phyloP scores from a whole-genome alignment of 768 basidiomycete species.

The Phallus indusiatus region DNA sequence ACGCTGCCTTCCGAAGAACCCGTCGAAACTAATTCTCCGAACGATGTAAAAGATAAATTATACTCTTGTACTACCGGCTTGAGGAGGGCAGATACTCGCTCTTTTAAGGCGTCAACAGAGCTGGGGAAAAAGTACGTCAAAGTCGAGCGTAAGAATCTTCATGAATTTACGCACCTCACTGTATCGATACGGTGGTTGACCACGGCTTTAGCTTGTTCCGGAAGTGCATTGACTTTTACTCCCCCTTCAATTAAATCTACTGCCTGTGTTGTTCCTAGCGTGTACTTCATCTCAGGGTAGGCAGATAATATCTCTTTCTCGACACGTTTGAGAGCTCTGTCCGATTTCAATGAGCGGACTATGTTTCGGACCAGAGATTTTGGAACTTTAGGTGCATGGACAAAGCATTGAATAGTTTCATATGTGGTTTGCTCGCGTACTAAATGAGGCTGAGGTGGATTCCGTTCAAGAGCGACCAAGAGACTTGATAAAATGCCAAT shows the following conservation, averaged over 20 bases:
- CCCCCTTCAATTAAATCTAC: slow-evolving; percentile 51
- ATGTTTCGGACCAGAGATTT: slow-evolving; percentile 37
- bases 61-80: slow-evolving; percentile 37
- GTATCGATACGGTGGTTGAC: slow-evolving; percentile 67
- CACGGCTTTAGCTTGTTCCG: slow-evolving; percentile 59
- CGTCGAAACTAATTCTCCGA: slow-evolving; percentile 33
- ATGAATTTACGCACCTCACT: slow-evolving; percentile 32
- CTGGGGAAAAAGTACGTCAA: slow-evolving; percentile 12
- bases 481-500: slow-evolving; percentile 74
- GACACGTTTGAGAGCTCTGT: slow-evolving; percentile 42
- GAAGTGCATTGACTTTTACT: slow-evolving; percentile 71
- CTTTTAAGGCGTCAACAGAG: slow-evolving; percentile 34
- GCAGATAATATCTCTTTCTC: slow-evolving; percentile 32
- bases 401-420: slow-evolving; percentile 51
- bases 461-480: slow-evolving; percentile 56
- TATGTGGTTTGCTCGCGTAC: slow-evolving; percentile 31
- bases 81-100: slow-evolving; percentile 35
- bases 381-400: slow-evolving; percentile 47
- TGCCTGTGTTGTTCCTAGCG: slow-evolving; percentile 68
- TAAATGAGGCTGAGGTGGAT: slow-evolving; percentile 37
- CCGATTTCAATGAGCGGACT: slow-evolving; percentile 34
- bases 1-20: slow-evolving; percentile 31
- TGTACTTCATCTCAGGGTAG: slow-evolving; percentile 31
- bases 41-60: slow-evolving; percentile 52
- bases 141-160: not conserved